Percentiles rank a stretch among this genome's conserved stretches.
Evolutionary conservation across 129 eudicot species (phyloP).

Genomic region (sunflower (Helianthus annuus)): HanXRQr2.0-SUNRISE NC_035435.2:157121156-157121655

Average conservation of each 20-base stretch:
- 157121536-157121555: too few species aligned
- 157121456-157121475: not conserved
- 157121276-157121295: too few species aligned
- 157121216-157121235: not conserved
- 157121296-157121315: too few species aligned
- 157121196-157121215: slow-evolving; percentile 17
- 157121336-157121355: not conserved
- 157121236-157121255: not conserved
- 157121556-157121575: too few species aligned
- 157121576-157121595: too few species aligned
- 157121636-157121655: too few species aligned
- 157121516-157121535: too few species aligned
- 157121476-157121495: not conserved
- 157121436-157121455: not conserved
- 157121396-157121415: not conserved
- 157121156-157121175: not conserved
- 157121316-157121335: not conserved
- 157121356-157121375: not conserved
- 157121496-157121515: too few species aligned
- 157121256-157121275: too few species aligned
- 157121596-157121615: too few species aligned
- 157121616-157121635: too few species aligned
- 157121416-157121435: not conserved
- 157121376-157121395: not conserved
- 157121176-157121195: slow-evolving; percentile 14